These are phyloP conservation scores for Starmerella roubikii DNA, from an alignment of 805 yeast species.

Conservation along the genomic window DNA sequence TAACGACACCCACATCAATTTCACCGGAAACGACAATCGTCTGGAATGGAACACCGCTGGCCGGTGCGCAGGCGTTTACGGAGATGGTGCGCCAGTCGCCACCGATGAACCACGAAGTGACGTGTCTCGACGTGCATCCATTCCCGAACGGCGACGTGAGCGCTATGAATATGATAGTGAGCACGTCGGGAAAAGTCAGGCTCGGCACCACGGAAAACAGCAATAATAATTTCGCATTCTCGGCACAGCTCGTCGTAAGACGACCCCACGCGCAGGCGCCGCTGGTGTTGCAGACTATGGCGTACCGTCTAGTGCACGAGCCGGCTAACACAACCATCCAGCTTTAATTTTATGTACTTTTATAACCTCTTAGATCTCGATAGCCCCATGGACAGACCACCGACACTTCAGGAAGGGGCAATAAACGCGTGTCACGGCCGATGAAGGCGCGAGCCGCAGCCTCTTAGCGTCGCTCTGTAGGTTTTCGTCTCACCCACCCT, in stretches of 20 bases:
- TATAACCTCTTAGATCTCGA: too few species aligned
- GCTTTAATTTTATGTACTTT: too few species aligned
- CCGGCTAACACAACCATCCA: slow-evolving; percentile 23
- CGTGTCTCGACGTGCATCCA: slow-evolving; percentile 29
- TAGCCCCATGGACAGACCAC: too few species aligned
- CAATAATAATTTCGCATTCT: slow-evolving; percentile 24
- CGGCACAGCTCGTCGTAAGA: slow-evolving; percentile 23
- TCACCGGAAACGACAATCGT: slow-evolving; percentile 28
- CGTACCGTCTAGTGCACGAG: slow-evolving; percentile 27
- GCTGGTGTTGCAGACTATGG: slow-evolving; percentile 20
- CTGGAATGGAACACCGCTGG: slow-evolving; percentile 32
- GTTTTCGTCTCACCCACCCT: too few species aligned
- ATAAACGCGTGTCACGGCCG: too few species aligned
- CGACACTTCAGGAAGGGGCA: too few species aligned
- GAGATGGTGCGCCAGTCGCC: slow-evolving; percentile 28
- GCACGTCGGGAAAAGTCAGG: slow-evolving; percentile 26
- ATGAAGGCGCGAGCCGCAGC: too few species aligned
- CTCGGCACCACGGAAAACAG: slow-evolving; percentile 24
- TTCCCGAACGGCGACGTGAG: slow-evolving; percentile 22
- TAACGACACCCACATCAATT: slow-evolving; percentile 21
- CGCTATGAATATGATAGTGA: slow-evolving; percentile 22
- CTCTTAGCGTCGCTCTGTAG: too few species aligned
- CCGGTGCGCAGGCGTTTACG: slow-evolving; percentile 27
- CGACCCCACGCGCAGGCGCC: slow-evolving; percentile 17
- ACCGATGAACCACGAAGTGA: slow-evolving; percentile 25